Base-by-base conservation (phyloP, 805 yeast genomes). In the Wickerhamiella sergipiensis region DNA sequence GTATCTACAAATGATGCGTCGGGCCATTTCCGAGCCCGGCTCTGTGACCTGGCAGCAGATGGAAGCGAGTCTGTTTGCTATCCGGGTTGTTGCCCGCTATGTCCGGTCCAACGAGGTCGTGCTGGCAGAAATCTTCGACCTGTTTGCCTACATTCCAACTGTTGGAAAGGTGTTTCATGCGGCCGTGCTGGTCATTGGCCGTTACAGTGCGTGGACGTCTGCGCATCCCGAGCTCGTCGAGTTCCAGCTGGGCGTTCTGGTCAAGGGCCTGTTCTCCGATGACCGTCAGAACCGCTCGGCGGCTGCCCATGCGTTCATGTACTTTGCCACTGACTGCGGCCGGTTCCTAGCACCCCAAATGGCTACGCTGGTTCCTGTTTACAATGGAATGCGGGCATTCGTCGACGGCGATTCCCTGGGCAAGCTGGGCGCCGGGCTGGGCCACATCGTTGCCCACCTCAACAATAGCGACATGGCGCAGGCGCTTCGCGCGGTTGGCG, bases 131-230 rank as follows among this genome's bases (percentile, higher is more conserved):
- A 79, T 89, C 56, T 78, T 85, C 95, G 73, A 77, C 45, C 66
- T 73, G 54, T 69, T 85, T 36, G 74, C 80, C 31, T 80, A 75
- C 60, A 69, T 86, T 50, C 95, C 45, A 13, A 90, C 85, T 57
- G 88, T 86, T 61, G 80, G 83, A 19, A 85, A 86, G 62, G 79
- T 92, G 48, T 75, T 95, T 64, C 92, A 90, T 62, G 94, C 97
- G 6, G 88, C 95, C 1, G 87, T 95, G 0, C 73, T 92, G 61
- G 95, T 92, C 1, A 70, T 92, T 42, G 97, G 98, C n/a, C 75
- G 98, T 59, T 92, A 92, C 65, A 85, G 97, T 1, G 87, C 84
- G 67, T 92, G 98, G 97, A 86, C 97, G 0, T 71, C 88, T 3
- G 75, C 79, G 57, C 94, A 92, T 66, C 88, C 95, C 4, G 82